phyloP scores from a whole-genome alignment of 345 rosid genomes.

The Eucalyptus victrix region DNA sequence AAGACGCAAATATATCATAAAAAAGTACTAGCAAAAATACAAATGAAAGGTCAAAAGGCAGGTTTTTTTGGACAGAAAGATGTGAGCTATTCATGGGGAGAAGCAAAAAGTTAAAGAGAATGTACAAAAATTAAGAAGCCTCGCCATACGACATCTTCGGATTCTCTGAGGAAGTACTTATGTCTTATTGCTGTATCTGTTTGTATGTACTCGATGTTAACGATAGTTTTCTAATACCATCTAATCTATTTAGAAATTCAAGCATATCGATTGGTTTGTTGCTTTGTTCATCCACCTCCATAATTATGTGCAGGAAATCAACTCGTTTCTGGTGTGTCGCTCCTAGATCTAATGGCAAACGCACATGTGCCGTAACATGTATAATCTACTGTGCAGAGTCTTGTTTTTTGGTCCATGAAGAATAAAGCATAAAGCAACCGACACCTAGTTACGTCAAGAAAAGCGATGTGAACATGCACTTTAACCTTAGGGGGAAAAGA shows the following conservation, averaged over 20 bases:
- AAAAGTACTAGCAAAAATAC: background rate
- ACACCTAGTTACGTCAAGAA: constrained; percentile 13
- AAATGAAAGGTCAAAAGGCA: background rate
- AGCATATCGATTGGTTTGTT: background rate
- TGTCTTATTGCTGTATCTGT: background rate
- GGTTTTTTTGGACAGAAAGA: background rate
- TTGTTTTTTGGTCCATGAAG: constrained; percentile 1
- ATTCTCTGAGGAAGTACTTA: background rate
- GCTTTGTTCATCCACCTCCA: background rate
- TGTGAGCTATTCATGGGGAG: background rate
- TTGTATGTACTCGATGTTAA: background rate
- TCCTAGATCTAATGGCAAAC: background rate
- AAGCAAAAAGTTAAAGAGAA: background rate
- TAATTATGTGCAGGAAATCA: background rate
- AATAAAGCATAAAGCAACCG: constrained; percentile 42
- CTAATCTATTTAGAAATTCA: background rate
- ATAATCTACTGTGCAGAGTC: background rate
- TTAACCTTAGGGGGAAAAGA: background rate
- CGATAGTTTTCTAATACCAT: background rate
- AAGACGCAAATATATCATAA: background rate
- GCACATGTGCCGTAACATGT: background rate
- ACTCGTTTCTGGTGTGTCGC: background rate
- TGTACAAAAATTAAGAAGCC: background rate
- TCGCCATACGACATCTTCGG: background rate
- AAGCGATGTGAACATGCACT: constrained; percentile 4